Conservation (phyloP, 2,329 filamentous ascomycete species). For the Nannizziopsis barbatae region DNA sequence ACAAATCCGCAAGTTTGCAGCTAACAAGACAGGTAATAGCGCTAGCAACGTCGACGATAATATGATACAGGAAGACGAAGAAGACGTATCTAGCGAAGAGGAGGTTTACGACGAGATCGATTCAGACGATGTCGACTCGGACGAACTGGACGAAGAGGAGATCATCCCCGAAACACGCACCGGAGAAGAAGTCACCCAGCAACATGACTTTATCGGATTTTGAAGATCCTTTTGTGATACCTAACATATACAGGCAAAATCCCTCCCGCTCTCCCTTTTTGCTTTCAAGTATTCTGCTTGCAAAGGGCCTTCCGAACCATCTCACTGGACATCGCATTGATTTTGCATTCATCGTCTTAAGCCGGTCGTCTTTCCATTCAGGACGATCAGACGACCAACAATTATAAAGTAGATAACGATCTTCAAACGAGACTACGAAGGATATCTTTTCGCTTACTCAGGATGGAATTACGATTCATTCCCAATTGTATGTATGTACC, state of each 20-base stretch:
- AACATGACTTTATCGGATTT: slow-evolving; percentile 45
- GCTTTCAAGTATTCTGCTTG: not conserved
- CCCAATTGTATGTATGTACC: not conserved
- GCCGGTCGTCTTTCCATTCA: too few relatives aligned
- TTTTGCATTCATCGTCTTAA: too few relatives aligned
- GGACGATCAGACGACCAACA: too few relatives aligned
- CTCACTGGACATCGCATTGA: too few relatives aligned
- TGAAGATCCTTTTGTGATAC: slow-evolving; percentile 17
- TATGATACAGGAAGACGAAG: slow-evolving; percentile 43
- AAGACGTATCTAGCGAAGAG: slow-evolving; percentile 68
- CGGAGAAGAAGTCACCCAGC: slow-evolving; percentile 40
- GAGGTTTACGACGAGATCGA: slow-evolving; percentile 53
- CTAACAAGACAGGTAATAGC: slow-evolving; percentile 29
- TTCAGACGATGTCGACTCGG: slow-evolving; percentile 70
- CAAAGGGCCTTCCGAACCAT: too few relatives aligned
- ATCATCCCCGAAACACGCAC: slow-evolving; percentile 26
- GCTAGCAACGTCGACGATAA: slow-evolving; percentile 18
- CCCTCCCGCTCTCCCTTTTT: not conserved
- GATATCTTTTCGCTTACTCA: too few relatives aligned
- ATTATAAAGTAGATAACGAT: too few relatives aligned
- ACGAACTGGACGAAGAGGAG: slow-evolving; percentile 41
- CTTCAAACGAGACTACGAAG: too few relatives aligned
- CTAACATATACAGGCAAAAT: not conserved
- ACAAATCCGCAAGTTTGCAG: slow-evolving; percentile 53
- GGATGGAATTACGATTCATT: not conserved